Base-by-base conservation (phyloP, 2,329 filamentous ascomycete genomes). In the Tolypocladium inflatum region DNA sequence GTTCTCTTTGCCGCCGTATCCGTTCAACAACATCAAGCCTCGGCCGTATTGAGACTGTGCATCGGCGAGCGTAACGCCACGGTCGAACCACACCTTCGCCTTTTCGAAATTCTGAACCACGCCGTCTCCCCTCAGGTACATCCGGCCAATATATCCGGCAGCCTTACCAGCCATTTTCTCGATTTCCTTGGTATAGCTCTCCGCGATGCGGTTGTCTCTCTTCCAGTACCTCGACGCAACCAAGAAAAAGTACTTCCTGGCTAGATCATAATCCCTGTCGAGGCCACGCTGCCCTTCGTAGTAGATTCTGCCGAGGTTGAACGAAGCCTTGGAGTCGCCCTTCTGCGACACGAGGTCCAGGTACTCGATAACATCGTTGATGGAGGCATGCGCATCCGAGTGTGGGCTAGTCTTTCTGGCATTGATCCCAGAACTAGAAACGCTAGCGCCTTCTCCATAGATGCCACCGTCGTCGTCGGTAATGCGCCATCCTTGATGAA, bases 321-420 rank as follows among this genome's bases (percentile, higher is more conserved):
- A 91, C 0, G 90, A 93, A 1, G 92, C 90, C 69, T 90, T 91
- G 58, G 90, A 83, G 67, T 96, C 91, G 13, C 92, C 91, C 70
- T 96, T 96, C 60, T 92, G 85, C 7, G 91, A 91, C 80, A 96
- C 88, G 48, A 96, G 80, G 66, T 96, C 90, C 63, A 96, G 78
- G 65, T 96, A 99, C 70, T 99, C 94, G 59, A 99, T 85, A 19
- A 97, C 89, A 71, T 99, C 93, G 65, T 96, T 91, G 59, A 97
- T 84, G 19, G 90, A 89, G 1, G 91, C 91, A 66, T 96, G 88
- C 1, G 88, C 84, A 68, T 94, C 89, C 3, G 90, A 90, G 63
- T 88, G 87, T 1, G 86, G 81, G 58, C 85, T 85, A 23, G 86
- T 84, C 62, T 86, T 86, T 66, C 87, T 82, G 4, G 91, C 91